Evolutionary conservation across 1,139 yeast species (phyloP).

Genomic region (Suhomyces wounanorum): DNA sequence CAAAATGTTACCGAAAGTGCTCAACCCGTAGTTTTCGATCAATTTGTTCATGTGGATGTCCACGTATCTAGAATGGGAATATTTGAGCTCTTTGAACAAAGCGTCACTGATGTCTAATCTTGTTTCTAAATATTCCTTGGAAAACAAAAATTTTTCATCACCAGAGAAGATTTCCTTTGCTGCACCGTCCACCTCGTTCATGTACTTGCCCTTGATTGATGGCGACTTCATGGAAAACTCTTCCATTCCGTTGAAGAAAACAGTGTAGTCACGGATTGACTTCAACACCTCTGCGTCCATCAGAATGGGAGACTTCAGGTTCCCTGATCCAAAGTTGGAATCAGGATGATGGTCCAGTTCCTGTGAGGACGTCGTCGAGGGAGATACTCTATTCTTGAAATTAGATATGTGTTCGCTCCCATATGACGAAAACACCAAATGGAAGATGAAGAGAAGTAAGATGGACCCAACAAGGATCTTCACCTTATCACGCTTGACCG

Average conservation of each 20-base stretch:
- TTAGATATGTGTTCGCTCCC: not conserved
- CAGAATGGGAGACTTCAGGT: not conserved
- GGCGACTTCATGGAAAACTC: conserved; percentile 29
- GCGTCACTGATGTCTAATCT: conserved; percentile 40
- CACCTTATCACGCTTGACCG: conserved; percentile 16
- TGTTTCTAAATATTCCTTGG: conserved; percentile 41
- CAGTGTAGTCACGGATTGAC: conserved; percentile 30
- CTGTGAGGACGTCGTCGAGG: not conserved
- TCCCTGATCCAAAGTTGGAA: conserved; percentile 1
- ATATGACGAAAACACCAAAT: not conserved
- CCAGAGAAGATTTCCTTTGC: conserved; percentile 35
- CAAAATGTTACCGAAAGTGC: conserved; percentile 43
- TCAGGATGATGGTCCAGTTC: not conserved
- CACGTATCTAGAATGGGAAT: conserved; percentile 36
- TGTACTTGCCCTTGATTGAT: conserved; percentile 39
- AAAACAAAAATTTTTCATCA: conserved; percentile 32
- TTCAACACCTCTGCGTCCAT: not conserved
- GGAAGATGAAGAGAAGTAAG: conserved; percentile 1
- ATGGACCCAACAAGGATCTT: conserved; percentile 12
- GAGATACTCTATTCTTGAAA: not conserved
- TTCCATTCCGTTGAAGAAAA: conserved; percentile 37
- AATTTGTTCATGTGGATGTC: conserved; percentile 33
- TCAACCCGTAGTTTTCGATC: conserved; percentile 30
- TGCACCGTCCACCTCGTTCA: conserved; percentile 21
- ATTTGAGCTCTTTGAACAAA: conserved; percentile 33